These are phyloP conservation scores for Komagataella pseudopastoris DNA, from an alignment of 805 yeast genomes.

Conservation along the genomic window DNA sequence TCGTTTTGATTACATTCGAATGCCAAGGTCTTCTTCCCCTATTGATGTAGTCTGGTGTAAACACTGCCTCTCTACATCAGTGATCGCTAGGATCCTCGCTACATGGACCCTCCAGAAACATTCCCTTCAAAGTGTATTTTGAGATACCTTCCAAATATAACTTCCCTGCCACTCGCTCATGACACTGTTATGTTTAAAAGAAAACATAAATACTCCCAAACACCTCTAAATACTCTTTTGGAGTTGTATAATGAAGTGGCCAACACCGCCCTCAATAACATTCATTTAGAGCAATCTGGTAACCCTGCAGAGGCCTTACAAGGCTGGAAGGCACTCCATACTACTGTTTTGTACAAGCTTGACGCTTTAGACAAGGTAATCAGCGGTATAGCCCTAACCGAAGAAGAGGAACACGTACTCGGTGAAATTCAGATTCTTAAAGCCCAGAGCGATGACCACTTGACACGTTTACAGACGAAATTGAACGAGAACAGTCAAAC, in stretches of 20 bases:
- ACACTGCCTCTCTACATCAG: not conserved
- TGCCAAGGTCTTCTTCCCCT: not conserved
- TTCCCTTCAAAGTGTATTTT: not conserved
- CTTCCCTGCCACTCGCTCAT: not conserved
- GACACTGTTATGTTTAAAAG: conserved; percentile 28
- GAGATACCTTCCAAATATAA: not conserved
- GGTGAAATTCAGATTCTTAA: conserved; percentile 23
- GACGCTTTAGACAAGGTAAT: conserved; percentile 34
- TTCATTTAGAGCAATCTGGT: conserved; percentile 42
- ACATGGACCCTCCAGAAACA: not conserved
- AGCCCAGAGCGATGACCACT: conserved; percentile 22
- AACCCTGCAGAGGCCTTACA: conserved; percentile 41
- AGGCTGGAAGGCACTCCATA: conserved; percentile 67
- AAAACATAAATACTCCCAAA: conserved; percentile 46
- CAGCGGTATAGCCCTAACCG: conserved; percentile 19
- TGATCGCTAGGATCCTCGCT: not conserved
- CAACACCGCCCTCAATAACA: conserved; percentile 39
- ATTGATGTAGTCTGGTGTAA: not conserved
- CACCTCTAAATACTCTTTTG: conserved; percentile 44
- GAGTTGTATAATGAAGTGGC: conserved; percentile 52
- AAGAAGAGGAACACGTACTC: conserved; percentile 30
- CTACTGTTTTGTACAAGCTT: conserved; percentile 40
- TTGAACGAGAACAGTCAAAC: conserved; percentile 2
- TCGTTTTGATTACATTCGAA: not conserved
- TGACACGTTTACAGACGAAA: conserved; percentile 19